Evolutionary conservation across 2,329 filamentous ascomycete genomes (phyloP), one percentile per base, ranked within the genome.

Genomic region (Epichloe uncinata): DNA sequence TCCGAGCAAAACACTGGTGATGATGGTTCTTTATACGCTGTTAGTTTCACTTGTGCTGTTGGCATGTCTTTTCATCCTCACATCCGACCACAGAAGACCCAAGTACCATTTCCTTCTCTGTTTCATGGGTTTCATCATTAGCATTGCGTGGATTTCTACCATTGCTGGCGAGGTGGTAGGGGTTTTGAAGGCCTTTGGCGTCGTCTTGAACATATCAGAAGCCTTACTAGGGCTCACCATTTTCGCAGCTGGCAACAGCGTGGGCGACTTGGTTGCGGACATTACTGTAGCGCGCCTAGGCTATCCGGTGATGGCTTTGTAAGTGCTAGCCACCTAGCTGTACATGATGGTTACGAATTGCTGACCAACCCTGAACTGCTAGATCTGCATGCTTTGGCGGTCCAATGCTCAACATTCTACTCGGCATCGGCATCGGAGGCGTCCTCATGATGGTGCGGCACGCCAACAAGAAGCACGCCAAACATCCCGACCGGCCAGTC

Each of bases 161-260:
- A 89, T 98, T 58, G 91, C 93, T 2, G 87, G 88, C 36, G 91
- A 98, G 70, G 93, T 98, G 5, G 93, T 98, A 5, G 90, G 88
- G 34, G 85, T 96, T 5, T 76, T 98, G 55, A 97, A 98, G 68
- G 85, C 93, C 1, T 73, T 97, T 45, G 93, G 93, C 8, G 86
- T 97, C 33, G 87, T 98, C 47, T 72, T 95, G 50, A 84, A 86
- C 60, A 98, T 98, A 62, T 93, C 85, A 15, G 93, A 98, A 66
- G 93, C 93, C 4, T 87, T 98, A 54, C 77, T 98, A 11, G 93
- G 93, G 2, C 77, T 98, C 47, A 98, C 93, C 15, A 84, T 98
- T 49, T 98, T 98, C 64, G 93, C 93, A 2, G 88, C 96, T 35
- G 93, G 93, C 30, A 98, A 98, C 67, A 95, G 87, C 8, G 75